Conservation (phyloP, 192 early-diverging fungal species). For the Lobosporangium transversale region DNA sequence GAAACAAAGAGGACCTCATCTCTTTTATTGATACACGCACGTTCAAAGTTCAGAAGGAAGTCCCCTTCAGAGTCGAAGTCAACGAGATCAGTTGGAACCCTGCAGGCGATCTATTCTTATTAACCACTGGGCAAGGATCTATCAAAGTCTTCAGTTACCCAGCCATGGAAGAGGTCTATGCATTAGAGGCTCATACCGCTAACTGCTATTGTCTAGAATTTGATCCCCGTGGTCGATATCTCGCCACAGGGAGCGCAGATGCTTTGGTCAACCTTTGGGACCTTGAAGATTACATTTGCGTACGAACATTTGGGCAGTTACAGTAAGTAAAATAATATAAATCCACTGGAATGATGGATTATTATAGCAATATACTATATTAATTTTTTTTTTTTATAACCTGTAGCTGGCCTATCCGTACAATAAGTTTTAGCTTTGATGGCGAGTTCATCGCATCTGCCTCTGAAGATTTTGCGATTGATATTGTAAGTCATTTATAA, state of each 20-base stretch:
- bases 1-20: slow-evolving; percentile 84
- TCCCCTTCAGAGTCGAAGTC: slow-evolving; percentile 53
- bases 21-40: slow-evolving; percentile 79
- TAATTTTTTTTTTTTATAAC: not conserved
- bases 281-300: slow-evolving; percentile 66
- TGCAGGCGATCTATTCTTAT: slow-evolving; percentile 74
- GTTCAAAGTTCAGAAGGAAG: slow-evolving; percentile 23
- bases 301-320: slow-evolving; percentile 73
- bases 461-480: slow-evolving; percentile 81
- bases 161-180: slow-evolving; percentile 62
- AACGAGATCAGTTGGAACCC: slow-evolving; percentile 89
- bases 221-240: slow-evolving; percentile 81
- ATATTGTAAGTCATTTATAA: slow-evolving; percentile 68
- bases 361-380: not conserved
- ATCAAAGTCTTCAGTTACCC: slow-evolving; percentile 77
- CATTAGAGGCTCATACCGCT: slow-evolving; percentile 77
- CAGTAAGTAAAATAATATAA: slow-evolving; percentile 59
- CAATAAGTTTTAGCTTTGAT: slow-evolving; percentile 82
- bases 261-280: slow-evolving; percentile 83
- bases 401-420: slow-evolving; percentile 76
- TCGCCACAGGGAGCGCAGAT: slow-evolving; percentile 84
- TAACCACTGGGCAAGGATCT: slow-evolving; percentile 81
- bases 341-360: not conserved
- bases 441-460: slow-evolving; percentile 79
- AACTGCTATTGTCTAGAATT: slow-evolving; percentile 84